phyloP scores from a whole-genome alignment of 805 yeast species.

The Candida insectorum region DNA sequence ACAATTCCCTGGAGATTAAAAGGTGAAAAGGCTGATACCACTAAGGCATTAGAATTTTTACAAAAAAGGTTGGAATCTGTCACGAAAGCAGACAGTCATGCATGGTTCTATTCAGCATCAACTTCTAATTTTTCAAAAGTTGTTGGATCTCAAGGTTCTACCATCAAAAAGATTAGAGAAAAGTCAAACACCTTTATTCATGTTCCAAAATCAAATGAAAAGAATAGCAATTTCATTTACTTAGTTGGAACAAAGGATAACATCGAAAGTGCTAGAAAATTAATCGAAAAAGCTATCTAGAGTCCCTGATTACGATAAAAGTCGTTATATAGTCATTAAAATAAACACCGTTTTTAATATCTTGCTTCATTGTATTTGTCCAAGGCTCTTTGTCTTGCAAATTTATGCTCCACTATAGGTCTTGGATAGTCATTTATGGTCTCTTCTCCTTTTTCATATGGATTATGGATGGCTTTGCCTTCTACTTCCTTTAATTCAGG shows the following conservation, averaged over 20 bases:
- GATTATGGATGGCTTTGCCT: constrained; percentile 31
- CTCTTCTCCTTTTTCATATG: constrained; percentile 21
- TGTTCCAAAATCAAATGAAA: constrained; percentile 59
- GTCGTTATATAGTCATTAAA: too few species aligned
- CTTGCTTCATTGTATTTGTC: constrained; percentile 38
- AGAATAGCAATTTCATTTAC: constrained; percentile 50
- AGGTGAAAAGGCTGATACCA: constrained; percentile 48
- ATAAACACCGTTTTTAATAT: constrained; percentile 3
- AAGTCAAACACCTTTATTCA: constrained; percentile 55
- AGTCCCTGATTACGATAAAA: too few species aligned
- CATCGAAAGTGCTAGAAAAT: constrained; percentile 33
- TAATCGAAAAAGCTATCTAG: constrained; percentile 14
- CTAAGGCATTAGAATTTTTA: constrained; percentile 51
- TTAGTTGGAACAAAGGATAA: constrained; percentile 59
- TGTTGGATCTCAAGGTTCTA: constrained; percentile 76
- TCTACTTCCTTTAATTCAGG: constrained; percentile 40
- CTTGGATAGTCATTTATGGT: constrained; percentile 35
- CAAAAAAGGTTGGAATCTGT: constrained; percentile 48
- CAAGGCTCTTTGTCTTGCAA: constrained; percentile 40
- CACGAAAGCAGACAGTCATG: constrained; percentile 45
- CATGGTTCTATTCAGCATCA: constrained; percentile 60
- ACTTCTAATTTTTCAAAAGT: constrained; percentile 55
- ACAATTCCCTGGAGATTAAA: constrained; percentile 66
- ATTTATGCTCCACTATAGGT: constrained; percentile 43
- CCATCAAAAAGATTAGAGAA: constrained; percentile 58